Percentiles rank a stretch among this genome's conserved stretches.
Conservation (phyloP, 2,329 filamentous ascomycete species). For the Phyllosticta capitalensis region DNA sequence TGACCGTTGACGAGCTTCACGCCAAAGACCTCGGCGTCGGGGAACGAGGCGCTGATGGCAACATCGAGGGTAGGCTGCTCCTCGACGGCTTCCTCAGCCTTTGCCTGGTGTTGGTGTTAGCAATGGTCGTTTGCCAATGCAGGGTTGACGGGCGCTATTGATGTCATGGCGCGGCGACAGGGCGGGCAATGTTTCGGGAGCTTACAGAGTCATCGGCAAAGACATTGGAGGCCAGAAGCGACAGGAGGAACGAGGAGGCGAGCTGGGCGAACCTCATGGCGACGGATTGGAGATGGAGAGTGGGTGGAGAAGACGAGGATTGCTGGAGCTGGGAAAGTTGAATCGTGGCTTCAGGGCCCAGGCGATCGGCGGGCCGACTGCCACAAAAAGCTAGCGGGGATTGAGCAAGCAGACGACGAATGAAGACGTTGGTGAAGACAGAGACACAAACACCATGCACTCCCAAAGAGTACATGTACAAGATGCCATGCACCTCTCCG, state of each 20-base stretch:
- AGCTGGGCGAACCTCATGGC: conserved; percentile 67
- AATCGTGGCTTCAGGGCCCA: not conserved
- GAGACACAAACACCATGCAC: too few species aligned
- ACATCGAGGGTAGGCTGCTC: conserved; percentile 53
- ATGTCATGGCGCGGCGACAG: conserved; percentile 17
- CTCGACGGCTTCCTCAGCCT: conserved; percentile 37
- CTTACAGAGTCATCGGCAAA: conserved; percentile 54
- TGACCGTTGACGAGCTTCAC: conserved; percentile 92
- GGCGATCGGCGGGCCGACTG: not conserved
- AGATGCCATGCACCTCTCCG: too few species aligned
- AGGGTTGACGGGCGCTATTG: conserved; percentile 13
- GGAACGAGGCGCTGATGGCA: conserved; percentile 49
- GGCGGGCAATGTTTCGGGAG: conserved; percentile 25
- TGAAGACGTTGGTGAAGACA: not conserved
- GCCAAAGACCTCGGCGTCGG: conserved; percentile 72
- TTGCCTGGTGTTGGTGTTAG: conserved; percentile 17
- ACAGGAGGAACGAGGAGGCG: conserved; percentile 61
- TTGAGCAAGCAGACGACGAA: not conserved
- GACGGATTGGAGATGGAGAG: conserved; percentile 11
- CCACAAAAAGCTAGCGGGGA: not conserved
- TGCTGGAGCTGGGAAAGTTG: not conserved
- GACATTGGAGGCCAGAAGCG: conserved; percentile 57
- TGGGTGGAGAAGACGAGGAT: conserved; percentile 1
- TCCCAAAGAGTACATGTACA: too few species aligned
- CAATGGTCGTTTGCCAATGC: conserved; percentile 18